Base-by-base conservation (phyloP, 306 rosid genomes). In the Cicer bijugum region DNA sequence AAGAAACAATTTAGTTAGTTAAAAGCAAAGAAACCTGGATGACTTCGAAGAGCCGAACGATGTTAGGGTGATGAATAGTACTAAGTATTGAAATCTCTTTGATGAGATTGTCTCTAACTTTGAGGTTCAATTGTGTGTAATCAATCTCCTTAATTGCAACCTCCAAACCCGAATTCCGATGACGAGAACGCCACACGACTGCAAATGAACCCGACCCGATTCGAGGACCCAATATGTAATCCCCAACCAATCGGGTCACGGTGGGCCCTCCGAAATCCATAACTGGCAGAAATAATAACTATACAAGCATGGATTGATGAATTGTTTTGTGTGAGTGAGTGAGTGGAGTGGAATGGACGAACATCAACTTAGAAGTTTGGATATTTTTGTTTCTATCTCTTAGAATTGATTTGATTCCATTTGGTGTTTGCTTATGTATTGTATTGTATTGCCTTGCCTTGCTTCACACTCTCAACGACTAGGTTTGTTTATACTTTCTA, bases 181-280 rank as follows among this genome's bases (percentile, higher is more conserved):
- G 93, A 75, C 80, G 78, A 4, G 97, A 73, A 50, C 57, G 84
- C 93, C 96, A 88, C 76, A 95, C 99, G 12, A 87, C 93, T 11
- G 99, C 96, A 64, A 95, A 95, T 0, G 99, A 91, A 72, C 99
- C 99, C 52, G 85, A 88, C 83, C 99, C 99, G 48, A 91, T 74
- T 81, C 12, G 82, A 3, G 84, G 87, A 23, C 93, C 99, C 74
- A 95, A 33, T 81, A 90, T 87, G 85, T 95, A 95, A 69, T 91
- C 86, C 2, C 96, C 99, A 48, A 91, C 78, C 72, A 86, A 45
- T 10, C 96, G 87, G 48, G 75, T 6, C 23, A 16, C 42, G 6
- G 60, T 69, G 84, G 73, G 15, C 9, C 75, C 80, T 7, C 71
- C 67, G 10, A 75, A 71, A 72, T 89, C 97, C 92, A 91, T 93